Evolutionary conservation across 495 filamentous ascomycete genomes (phyloP).

Genomic region (Aspergillus ostianus): DNA sequence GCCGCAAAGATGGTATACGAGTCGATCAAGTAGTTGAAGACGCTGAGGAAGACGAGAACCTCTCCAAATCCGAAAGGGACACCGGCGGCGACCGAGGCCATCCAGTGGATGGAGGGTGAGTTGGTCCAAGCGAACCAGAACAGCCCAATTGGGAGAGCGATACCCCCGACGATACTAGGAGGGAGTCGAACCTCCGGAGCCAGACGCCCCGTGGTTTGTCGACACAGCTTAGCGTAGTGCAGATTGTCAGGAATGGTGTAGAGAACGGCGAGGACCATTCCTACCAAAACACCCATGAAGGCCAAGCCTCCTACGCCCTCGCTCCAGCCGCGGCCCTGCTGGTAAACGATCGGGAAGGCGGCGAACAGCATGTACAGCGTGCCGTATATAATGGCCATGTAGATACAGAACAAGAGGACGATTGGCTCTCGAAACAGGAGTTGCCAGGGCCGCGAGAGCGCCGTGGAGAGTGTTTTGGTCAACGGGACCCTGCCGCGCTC

Average conservation of each 20-base stretch:
- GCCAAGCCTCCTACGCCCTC: constrained; percentile 65
- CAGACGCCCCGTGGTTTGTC: constrained; percentile 30
- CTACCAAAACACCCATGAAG: constrained; percentile 72
- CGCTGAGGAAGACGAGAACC: constrained; percentile 65
- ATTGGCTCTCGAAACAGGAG: constrained; percentile 50
- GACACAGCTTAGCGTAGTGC: constrained; percentile 34
- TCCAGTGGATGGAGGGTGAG: constrained; percentile 63
- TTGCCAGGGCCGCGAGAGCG: constrained; percentile 42
- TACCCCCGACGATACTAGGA: constrained; percentile 35
- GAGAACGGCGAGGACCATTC: constrained; percentile 63
- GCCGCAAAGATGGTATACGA: constrained; percentile 74
- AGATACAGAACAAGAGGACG: constrained; percentile 58
- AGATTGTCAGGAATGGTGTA: constrained; percentile 42
- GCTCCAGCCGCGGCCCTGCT: constrained; percentile 68
- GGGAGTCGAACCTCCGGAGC: constrained; percentile 43
- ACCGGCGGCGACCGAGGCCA: constrained; percentile 56
- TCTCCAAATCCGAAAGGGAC: constrained; percentile 69
- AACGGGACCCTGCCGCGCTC: constrained; percentile 28
- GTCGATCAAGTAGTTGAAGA: constrained; percentile 75
- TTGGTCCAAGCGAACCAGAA: constrained; percentile 69
- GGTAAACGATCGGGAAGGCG: constrained; percentile 72
- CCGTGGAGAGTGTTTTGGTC: constrained; percentile 30
- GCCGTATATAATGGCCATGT: constrained; percentile 69
- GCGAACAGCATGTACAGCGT: constrained; percentile 79
- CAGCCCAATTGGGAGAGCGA: constrained; percentile 45